Evolutionary conservation across 1,284 basidiomycete species (phyloP), one percentile per base, ranked within the genome.

Genomic region (Cryptococcus sp.): DNA sequence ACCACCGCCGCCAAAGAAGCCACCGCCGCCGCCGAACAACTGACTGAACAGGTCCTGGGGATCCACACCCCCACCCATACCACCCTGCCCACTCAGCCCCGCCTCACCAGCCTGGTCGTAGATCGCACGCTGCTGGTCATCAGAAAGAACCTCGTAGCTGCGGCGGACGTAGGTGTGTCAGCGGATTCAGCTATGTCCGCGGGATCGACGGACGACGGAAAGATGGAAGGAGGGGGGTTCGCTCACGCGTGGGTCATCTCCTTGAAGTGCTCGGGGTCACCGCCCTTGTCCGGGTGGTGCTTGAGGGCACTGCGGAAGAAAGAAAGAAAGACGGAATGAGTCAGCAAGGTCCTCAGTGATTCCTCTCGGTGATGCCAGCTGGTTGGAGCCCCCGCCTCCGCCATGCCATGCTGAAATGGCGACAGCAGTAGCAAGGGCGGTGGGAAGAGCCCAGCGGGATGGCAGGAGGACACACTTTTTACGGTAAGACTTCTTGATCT

Each of bases 1-100:
- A 33, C 28, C 28, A 56, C 83, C 83, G 2, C 85, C 84, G 11
- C 75, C 75, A 64, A 87, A 86, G 68, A 80, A 79, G 53, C 79
- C 79, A 55, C 80, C 81, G 52, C 87, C 87, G 52, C 83, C 83
- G 59, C 83, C 90, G 69, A 98, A 99, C 56, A 99, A 84, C 72
- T 98, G 95, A 62, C 91, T 91, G 85, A 98, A 99, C 43, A 99
- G 84, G 79, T 99, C 95, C 85, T 94, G 78, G 13, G 94, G 90
- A 80, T 98, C 93, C 92, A 98, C 97, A 52, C 93, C 94, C 56
- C 91, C 79, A 82, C 90, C 88, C 46, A 89, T 88, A 59, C 92
- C 92, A 57, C 76, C 77, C 60, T 78, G 87, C 80, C 78, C 91
- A 88, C 73, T 85, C 83, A 98, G 79, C 49, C 94, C 96, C 61